Evolutionary conservation across 2,329 filamentous ascomycete species (phyloP).

Genomic region (Ophiosphaerella herpotricha): DNA sequence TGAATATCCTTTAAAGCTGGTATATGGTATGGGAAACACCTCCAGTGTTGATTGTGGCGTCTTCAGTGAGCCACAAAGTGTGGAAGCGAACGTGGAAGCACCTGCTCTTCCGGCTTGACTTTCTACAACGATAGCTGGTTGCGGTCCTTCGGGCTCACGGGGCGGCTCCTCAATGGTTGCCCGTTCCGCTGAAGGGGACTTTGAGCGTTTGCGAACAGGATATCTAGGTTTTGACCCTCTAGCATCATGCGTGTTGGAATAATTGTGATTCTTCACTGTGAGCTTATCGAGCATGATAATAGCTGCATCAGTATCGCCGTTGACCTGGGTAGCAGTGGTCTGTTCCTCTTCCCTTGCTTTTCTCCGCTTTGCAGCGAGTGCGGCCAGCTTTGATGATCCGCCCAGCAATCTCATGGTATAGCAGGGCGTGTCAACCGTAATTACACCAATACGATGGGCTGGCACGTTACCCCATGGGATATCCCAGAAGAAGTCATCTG

Average conservation of each 20-base stretch:
- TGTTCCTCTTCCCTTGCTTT: constrained; percentile 74
- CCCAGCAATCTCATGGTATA: constrained; percentile 75
- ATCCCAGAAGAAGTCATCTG: constrained; percentile 74
- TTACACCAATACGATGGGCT: constrained; percentile 62
- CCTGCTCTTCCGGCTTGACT: constrained; percentile 49
- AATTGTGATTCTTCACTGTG: constrained; percentile 33
- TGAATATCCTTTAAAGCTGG: constrained; percentile 42
- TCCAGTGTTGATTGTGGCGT: constrained; percentile 1
- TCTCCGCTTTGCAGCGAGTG: constrained; percentile 82
- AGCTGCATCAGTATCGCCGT: constrained; percentile 37
- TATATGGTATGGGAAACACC: constrained; percentile 48
- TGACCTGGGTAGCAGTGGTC: constrained; percentile 19
- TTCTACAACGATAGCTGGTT: constrained; percentile 27
- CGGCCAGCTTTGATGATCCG: constrained; percentile 85
- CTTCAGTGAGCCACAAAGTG: constrained; percentile 48
- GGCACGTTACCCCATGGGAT: constrained; percentile 84
- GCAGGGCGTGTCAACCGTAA: constrained; percentile 64
- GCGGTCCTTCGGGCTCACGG: constrained; percentile 17
- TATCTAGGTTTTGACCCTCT: constrained; percentile 24
- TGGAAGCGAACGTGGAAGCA: constrained; percentile 58
- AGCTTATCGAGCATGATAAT: constrained; percentile 53
- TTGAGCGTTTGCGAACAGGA: constrained; percentile 34
- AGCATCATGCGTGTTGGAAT: not conserved
- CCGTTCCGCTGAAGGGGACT: constrained; percentile 28
- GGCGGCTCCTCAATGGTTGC: constrained; percentile 11